Base-by-base conservation (phyloP, 768 basidiomycete genomes). In the Xerocomellus chrysenteron region DNA sequence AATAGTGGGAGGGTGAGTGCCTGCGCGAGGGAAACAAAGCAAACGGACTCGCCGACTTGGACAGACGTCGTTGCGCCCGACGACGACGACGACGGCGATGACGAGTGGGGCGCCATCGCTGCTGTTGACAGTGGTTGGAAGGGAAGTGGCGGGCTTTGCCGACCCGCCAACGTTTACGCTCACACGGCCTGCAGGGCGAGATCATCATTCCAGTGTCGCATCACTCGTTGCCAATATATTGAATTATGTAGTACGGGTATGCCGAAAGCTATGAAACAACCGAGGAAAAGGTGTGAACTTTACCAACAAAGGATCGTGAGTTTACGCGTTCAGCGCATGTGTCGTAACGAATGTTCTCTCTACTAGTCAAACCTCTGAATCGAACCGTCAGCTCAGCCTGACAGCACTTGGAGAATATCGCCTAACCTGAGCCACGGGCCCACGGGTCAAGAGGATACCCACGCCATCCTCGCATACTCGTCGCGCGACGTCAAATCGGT, bases 1-100 rank as follows among this genome's bases (percentile, higher is more conserved):
- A 56, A 55, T 28, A n/a, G 39, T 28, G 40, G 54, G 60, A 24
- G 24, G 24, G 39, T 58, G 37, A 52, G 54, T 28, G 16, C 1
- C 10, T 14, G 13, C 32, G 39, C 26, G 42, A 13, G 9, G 45
- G 30, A 17, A 45, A 24, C 2, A 2, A 4, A 17, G 9, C 11
- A 42, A 30, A 10, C n/a, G 26, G 52, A 85, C 92, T 80, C 52
- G 88, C 92, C 92, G 74, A 94, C 92, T 94, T 94, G 91, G 52
- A 94, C 92, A 62, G 92, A 92, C 64, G 92, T 94, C 76, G 88
- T 82, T 79, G 85, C 73, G 73, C 69, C 70, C 58, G 67, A 71
- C 61, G 87, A 74, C 60, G 87, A 74, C 60, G 82, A 81, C 80
- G 86, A 82, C 59, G 82, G 80, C 80, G 86, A 82, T 75, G 84